Evolutionary conservation across 768 basidiomycete genomes (phyloP), one percentile per base, ranked within the genome.

Genomic region (Mycena venus): DNA sequence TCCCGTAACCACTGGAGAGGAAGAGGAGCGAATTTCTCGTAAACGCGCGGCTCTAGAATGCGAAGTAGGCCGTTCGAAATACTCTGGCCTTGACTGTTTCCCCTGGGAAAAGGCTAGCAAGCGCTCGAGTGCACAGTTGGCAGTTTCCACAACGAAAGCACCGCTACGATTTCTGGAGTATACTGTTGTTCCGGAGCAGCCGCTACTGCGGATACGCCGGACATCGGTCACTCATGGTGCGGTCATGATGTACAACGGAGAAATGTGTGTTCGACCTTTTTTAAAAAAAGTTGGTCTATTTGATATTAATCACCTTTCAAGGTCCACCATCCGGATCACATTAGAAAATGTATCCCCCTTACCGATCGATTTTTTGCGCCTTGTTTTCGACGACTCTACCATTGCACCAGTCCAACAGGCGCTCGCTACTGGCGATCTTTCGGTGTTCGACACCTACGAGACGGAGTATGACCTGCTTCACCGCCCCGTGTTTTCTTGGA

Each of bases 241-340:
- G 0, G 85, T 99, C 29, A 98, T 98, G 96, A 86, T 99, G 62
- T 99, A 98, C 79, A 91, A 98, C 59, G 98, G 98, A 38, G 98
- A 99, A 86, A 92, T 85, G 97, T 96, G 75, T 72, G 92, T 84
- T 8, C 21, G 6, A 19, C 12, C 40, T 68, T 31, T 27, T 29
- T 75, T 25, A 42, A n/a, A n/a, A n/a, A n/a, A n/a, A n/a, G 75
- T 19, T 19, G 8, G 62, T 27, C 47, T 21, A 12, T 5, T 29
- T 59, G 68, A 63, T 73, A 66, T 71, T 75, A 60, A 79, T 68
- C 34, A 2, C 51, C 63, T 67, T 59, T 55, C 2, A 77, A 99
- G 98, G 80, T 95, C 96, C 2, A 90, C 86, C 7, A 91, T 99
- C 58, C 92, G 95, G 4, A 87, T 99, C 55, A 96, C 94, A 0